Percentiles rank a stretch among this genome's conserved stretches.
These are phyloP conservation scores for Xenosphaeropsis pyriputrescens DNA, from an alignment of 2,329 filamentous ascomycete genomes.

Conservation along the genomic window DNA sequence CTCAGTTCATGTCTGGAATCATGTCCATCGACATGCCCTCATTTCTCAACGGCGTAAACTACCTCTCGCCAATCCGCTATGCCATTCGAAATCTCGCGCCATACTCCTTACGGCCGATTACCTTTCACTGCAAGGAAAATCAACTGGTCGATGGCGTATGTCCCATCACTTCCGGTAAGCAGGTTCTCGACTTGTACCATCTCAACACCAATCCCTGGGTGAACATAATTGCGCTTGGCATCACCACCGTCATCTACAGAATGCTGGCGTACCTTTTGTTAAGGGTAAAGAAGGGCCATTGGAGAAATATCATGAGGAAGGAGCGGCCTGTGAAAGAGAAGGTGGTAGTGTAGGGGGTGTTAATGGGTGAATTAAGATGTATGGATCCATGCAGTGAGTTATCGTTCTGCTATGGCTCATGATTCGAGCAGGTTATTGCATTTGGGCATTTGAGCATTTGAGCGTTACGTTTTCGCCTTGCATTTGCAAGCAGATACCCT, in stretches of 20 bases:
- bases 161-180: slow-evolving; percentile 47
- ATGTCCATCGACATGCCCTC: slow-evolving; percentile 55
- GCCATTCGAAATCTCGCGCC: slow-evolving; percentile 50
- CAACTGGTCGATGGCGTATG: slow-evolving; percentile 50
- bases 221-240: slow-evolving; percentile 47
- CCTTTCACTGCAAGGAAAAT: slow-evolving; percentile 46
- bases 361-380: no score
- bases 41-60: slow-evolving; percentile 54
- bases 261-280: slow-evolving; percentile 45
- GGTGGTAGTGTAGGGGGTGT: no score
- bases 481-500: no score
- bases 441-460: no score
- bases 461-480: no score
- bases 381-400: no score
- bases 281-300: slow-evolving; percentile 36
- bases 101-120: slow-evolving; percentile 43
- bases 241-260: slow-evolving; percentile 50
- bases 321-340: background rate
- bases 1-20: slow-evolving; percentile 56
- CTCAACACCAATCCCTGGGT: slow-evolving; percentile 44
- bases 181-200: slow-evolving; percentile 54
- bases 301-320: slow-evolving; percentile 19
- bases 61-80: slow-evolving; percentile 59
- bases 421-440: no score
- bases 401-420: no score